Percentiles rank a stretch among this genome's conserved stretches.
Evolutionary conservation across 352 stramenopile species (phyloP).

Genomic region (Pythium rishiriense): DNA sequence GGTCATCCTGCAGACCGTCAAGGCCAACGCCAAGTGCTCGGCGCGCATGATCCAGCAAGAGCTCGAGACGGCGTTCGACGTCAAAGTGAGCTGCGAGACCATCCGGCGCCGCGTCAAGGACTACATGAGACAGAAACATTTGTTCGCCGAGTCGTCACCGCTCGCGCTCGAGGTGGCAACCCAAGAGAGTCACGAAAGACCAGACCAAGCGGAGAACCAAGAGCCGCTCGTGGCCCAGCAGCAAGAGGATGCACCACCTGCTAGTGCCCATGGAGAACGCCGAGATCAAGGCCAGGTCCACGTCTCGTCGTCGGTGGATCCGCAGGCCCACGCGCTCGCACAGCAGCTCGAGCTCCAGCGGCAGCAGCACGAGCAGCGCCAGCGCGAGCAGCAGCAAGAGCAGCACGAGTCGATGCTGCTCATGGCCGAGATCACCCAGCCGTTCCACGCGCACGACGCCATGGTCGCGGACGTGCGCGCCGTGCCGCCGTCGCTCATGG

Average conservation of each 20-base stretch:
- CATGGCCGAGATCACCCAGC: conserved; percentile 21
- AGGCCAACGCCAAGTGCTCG: conserved; percentile 57
- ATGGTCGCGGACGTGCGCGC: not conserved
- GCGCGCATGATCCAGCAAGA: conserved; percentile 62
- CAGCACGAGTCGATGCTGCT: conserved; percentile 16
- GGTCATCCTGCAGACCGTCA: conserved; percentile 63
- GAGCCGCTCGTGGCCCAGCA: no score
- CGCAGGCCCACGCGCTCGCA: not conserved
- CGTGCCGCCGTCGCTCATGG: conserved; percentile 25
- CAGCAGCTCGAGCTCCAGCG: conserved; percentile 14
- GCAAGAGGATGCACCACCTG: not conserved
- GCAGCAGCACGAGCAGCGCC: conserved; percentile 8
- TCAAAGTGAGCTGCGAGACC: conserved; percentile 69
- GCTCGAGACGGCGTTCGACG: conserved; percentile 41
- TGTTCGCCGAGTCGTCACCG: conserved; percentile 24
- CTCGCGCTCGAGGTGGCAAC: not conserved
- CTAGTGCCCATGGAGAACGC: not conserved
- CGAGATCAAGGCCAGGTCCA: no score
- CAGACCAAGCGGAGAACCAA: no score
- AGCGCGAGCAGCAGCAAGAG: conserved; percentile 10
- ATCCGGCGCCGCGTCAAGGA: conserved; percentile 69
- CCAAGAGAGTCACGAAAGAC: not conserved
- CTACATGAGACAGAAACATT: conserved; percentile 41
- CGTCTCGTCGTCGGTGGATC: no score
- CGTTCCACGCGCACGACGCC: conserved; percentile 9